Evolutionary conservation across 257 asterid species (phyloP).

Genomic region (Nicotiana undulata): DNA sequence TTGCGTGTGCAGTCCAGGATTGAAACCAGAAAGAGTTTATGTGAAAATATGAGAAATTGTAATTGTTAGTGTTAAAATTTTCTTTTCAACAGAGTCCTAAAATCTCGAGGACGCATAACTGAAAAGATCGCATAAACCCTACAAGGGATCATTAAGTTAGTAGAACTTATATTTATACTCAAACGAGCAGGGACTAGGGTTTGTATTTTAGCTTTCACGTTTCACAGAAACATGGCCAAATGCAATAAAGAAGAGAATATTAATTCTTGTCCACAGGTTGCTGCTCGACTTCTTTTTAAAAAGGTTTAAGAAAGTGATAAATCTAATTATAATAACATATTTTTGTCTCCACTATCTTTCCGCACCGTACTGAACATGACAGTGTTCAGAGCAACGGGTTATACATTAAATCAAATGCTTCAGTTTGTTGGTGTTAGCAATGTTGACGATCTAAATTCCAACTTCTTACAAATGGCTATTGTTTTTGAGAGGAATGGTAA

Average conservation of each 20-base stretch:
- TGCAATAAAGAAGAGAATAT: background rate
- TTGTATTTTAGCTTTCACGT: background rate
- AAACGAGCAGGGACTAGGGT: background rate
- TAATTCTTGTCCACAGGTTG: background rate
- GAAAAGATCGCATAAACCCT: no score
- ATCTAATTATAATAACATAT: conserved; percentile 18
- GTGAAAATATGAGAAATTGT: no score
- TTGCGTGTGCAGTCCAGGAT: no score
- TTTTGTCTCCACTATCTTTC: conserved; percentile 50
- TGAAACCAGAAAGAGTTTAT: no score
- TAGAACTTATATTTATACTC: no score
- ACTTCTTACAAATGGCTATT: background rate
- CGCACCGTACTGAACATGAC: conserved; percentile 33
- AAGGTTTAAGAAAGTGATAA: background rate
- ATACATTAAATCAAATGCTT: conserved; percentile 36
- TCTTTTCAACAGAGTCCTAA: no score
- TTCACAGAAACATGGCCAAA: background rate
- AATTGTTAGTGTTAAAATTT: no score
- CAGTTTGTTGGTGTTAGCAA: conserved; percentile 27
- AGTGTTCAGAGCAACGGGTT: conserved; percentile 39
- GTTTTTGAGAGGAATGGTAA: background rate
- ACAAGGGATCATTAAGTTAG: no score
- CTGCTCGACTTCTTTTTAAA: no score
- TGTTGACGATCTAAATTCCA: conserved; percentile 17
- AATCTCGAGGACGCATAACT: no score